Evolutionary conservation across 257 asterid species (phyloP).

Genomic region (Agastache rugosa): DNA sequence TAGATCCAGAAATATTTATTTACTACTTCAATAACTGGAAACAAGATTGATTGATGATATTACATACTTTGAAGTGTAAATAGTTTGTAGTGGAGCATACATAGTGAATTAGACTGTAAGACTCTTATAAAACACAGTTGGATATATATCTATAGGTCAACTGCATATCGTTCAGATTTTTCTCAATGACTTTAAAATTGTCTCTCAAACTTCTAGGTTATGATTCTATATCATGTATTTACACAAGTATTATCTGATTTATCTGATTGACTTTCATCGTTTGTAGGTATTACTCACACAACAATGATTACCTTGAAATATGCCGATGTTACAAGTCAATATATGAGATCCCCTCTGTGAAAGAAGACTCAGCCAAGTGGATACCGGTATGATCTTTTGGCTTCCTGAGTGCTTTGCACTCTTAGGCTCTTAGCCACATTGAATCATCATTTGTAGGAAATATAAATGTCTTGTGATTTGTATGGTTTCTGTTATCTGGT

Average conservation of each 20-base stretch:
- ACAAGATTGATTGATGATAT: background rate
- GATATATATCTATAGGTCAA: background rate
- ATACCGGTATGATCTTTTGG: conserved; percentile 62
- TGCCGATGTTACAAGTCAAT: conserved; percentile 96
- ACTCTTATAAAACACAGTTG: background rate
- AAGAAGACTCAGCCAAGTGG: conserved; percentile 83
- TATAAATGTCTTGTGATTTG: conserved; percentile 14
- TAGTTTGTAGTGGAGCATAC: background rate
- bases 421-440: background rate
- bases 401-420: conserved; percentile 2
- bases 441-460: background rate
- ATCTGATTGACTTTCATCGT: conserved; percentile 24
- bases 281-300: conserved; percentile 79
- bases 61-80: background rate
- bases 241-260: conserved; percentile 2
- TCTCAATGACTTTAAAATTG: conserved; percentile 9
- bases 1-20: background rate
- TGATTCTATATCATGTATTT: background rate
- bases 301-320: conserved; percentile 90
- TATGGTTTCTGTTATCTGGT: background rate
- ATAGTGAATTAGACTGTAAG: background rate
- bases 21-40: background rate
- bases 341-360: conserved; percentile 87
- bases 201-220: background rate
- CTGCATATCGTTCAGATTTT: background rate